Evolutionary conservation across 208 protist species (phyloP).

Genomic region (Trypanosoma cruzi): DNA sequence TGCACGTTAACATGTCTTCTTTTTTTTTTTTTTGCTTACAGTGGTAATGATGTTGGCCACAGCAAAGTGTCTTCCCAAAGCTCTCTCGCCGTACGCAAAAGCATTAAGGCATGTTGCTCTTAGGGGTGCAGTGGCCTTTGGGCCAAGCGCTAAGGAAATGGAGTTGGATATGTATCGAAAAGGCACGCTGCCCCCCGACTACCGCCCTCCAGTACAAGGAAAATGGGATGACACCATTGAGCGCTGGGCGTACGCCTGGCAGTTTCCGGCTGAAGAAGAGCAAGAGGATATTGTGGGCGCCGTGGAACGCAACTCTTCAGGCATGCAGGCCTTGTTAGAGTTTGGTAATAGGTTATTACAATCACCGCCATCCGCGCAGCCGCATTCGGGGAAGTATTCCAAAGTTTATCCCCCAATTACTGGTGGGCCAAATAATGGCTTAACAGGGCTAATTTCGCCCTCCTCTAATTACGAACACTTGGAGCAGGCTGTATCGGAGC

Average conservation of each 20-base stretch:
- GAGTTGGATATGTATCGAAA: constrained; percentile 84
- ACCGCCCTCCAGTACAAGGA: constrained; percentile 79
- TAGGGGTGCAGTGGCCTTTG: constrained; percentile 69
- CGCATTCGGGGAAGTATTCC: constrained; percentile 50
- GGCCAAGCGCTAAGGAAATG: constrained; percentile 79
- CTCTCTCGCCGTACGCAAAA: constrained; percentile 88
- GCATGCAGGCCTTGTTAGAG: constrained; percentile 62
- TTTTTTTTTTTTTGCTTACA: constrained; percentile 23
- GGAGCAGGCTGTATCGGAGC: constrained; percentile 40
- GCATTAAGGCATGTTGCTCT: constrained; percentile 87
- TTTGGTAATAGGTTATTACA: constrained; percentile 58
- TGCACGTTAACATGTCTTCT: constrained; percentile 22
- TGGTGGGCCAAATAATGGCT: background rate
- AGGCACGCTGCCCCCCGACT: constrained; percentile 78
- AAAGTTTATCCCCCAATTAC: constrained; percentile 35
- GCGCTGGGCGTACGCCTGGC: constrained; percentile 92
- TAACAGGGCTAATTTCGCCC: background rate
- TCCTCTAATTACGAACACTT: constrained; percentile 40
- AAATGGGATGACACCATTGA: constrained; percentile 94
- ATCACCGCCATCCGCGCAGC: constrained; percentile 29
- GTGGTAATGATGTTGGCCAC: constrained; percentile 23
- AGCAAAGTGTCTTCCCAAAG: constrained; percentile 38
- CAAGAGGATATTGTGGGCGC: constrained; percentile 50
- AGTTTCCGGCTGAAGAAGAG: constrained; percentile 88
- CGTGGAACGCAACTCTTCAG: constrained; percentile 52